Base-by-base conservation (phyloP, 2,329 filamentous ascomycete genomes). In the Penicillium brevicompactum region DNA sequence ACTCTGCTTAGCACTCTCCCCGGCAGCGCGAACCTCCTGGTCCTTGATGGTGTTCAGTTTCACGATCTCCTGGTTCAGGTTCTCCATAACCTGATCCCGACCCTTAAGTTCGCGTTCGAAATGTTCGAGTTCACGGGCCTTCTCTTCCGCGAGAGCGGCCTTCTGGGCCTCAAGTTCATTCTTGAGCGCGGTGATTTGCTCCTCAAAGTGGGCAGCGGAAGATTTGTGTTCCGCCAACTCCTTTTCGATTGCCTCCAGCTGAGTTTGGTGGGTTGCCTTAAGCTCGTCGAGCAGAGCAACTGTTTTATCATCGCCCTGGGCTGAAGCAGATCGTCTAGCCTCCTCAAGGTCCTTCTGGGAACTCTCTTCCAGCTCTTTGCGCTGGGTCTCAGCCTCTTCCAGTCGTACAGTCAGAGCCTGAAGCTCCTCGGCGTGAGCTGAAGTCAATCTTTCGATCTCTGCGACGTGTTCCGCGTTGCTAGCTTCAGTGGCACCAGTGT, bases 261-360 rank as follows among this genome's bases (percentile, higher is more conserved):
- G 68, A 22, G 67, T 61, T 41, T 71, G 64, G 49, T 77, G 74
- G 16, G 68, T 63, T 16, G 61, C 56, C 62, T 76, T 75, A 49
- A 75, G 60, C 31, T 74, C 68, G 22, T 75, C 73, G 8, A 76
- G 63, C n/a, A 69, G 62, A 16, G 68, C 61, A 13, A 70, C 65
- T 11, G 66, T 63, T 55, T 74, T 67, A 27, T 69, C 65, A 53
- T 76, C 72, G 5, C 73, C 73, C 32, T 74, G 62, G 18, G 70
- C 67, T 4, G 66, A 57, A 2, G 74, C 74, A 2, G 67, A 61
- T 49, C 73, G 64, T 47, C 71, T 71, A 21, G 72, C 74, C 40
- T 72, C 70, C 40, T 77, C 74, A 9, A 77, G 53, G 10, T 76
- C 72, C 51, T 72, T 69, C 9, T 68, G 51, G 6, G 71, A 72